Conservation (phyloP, 2,329 filamentous ascomycete species). For the Alternaria conjuncta region DNA sequence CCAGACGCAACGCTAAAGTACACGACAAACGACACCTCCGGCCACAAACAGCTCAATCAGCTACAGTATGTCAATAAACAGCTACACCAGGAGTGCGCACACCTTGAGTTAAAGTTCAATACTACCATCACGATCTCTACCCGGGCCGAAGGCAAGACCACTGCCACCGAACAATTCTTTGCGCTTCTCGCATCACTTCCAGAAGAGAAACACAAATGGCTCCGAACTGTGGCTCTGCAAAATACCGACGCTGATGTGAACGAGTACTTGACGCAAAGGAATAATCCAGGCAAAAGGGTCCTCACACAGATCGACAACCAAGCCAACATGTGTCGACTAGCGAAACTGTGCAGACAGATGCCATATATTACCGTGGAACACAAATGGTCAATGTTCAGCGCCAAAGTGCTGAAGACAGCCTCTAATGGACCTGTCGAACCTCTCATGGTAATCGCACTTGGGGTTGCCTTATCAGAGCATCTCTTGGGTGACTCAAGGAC, state of each 20-base stretch:
- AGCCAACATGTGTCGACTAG: neutral
- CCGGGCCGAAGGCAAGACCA: neutral
- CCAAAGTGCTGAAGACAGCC: neutral
- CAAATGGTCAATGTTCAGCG: neutral
- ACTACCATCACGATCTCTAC: neutral
- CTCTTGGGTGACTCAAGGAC: neutral
- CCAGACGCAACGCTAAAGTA: neutral
- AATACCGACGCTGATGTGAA: neutral
- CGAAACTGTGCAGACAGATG: neutral
- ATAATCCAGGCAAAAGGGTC: neutral
- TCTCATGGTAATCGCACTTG: neutral
- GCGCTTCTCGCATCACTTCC: neutral
- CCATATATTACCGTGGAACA: neutral
- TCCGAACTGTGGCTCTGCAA: neutral
- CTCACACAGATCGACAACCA: neutral
- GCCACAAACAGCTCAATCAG: neutral
- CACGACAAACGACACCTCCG: neutral
- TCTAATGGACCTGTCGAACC: neutral
- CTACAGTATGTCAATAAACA: neutral
- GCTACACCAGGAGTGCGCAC: neutral
- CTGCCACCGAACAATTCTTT: neutral
- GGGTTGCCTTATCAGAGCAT: neutral
- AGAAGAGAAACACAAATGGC: neutral
- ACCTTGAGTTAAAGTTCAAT: neutral
- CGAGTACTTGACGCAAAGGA: neutral